These are phyloP conservation scores for Berberis thunbergii DNA, from an alignment of 164 flowering plant species.

Conservation along the genomic window DNA sequence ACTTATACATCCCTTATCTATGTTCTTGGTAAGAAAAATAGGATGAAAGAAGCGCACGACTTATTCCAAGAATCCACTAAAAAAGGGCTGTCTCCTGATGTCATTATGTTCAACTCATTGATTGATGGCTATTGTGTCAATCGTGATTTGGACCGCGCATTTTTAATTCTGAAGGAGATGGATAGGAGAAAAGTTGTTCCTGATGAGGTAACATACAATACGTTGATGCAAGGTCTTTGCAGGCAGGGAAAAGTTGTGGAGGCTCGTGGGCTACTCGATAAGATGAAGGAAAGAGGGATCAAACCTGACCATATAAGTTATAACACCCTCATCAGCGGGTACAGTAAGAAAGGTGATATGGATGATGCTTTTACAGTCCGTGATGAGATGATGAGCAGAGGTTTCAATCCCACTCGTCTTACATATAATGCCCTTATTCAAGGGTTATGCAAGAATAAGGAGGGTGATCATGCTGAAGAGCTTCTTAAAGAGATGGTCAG, in stretches of 20 bases:
- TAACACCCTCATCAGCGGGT: slow-evolving; percentile 81
- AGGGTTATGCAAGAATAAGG: slow-evolving; percentile 61
- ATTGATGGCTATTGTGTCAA: slow-evolving; percentile 61
- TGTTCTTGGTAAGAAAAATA: slow-evolving; percentile 43
- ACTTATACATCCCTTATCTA: slow-evolving; percentile 75
- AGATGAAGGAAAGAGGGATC: slow-evolving; percentile 69
- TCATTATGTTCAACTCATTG: slow-evolving; percentile 57
- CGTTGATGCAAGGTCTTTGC: slow-evolving; percentile 72
- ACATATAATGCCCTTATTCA: slow-evolving; percentile 82
- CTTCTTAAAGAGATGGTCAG: slow-evolving; percentile 74
- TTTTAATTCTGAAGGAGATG: slow-evolving; percentile 51
- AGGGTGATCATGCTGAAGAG: slow-evolving; percentile 57
- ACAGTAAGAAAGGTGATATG: slow-evolving; percentile 70
- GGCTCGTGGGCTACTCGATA: slow-evolving; percentile 60
- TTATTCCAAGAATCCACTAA: slow-evolving; percentile 34
- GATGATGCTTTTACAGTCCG: slow-evolving; percentile 56
- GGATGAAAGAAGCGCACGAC: slow-evolving; percentile 67
- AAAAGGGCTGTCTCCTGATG: slow-evolving; percentile 55
- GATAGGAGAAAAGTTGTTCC: slow-evolving; percentile 43
- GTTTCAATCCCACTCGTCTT: slow-evolving; percentile 73
- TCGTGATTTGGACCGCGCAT: slow-evolving; percentile 32
- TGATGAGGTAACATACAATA: slow-evolving; percentile 81
- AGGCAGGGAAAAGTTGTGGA: slow-evolving; percentile 64
- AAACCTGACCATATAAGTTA: slow-evolving; percentile 72
- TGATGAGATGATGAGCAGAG: slow-evolving; percentile 71